Evolutionary conservation across 2,329 filamentous ascomycete genomes (phyloP).

Genomic region (Cordyceps sp.): DNA sequence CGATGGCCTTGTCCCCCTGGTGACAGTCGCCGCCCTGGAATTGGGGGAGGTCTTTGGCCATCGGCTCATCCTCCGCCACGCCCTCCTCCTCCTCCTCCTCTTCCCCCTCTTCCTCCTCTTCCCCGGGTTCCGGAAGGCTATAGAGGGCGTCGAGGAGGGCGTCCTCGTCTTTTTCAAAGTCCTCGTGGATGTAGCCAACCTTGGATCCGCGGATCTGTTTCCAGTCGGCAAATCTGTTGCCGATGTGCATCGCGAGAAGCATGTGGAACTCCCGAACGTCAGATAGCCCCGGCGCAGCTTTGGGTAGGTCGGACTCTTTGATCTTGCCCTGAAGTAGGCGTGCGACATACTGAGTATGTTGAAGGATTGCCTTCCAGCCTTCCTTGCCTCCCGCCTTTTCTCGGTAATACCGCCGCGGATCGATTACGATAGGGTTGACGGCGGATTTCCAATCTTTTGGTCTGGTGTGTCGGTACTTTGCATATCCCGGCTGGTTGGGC

Average conservation of each 20-base stretch:
- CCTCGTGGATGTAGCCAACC: not conserved
- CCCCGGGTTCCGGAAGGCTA: not conserved
- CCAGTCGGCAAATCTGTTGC: not conserved
- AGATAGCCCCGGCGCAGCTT: not conserved
- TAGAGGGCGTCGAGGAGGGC: not conserved
- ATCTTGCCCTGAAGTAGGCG: not conserved
- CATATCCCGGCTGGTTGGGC: not conserved
- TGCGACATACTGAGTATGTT: not conserved
- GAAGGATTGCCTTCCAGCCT: not conserved
- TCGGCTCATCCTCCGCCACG: too few relatives aligned
- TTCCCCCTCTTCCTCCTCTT: too few relatives aligned
- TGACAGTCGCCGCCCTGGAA: too few relatives aligned
- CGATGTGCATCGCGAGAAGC: not conserved
- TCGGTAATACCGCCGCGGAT: not conserved
- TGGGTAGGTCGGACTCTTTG: not conserved
- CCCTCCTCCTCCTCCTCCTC: too few relatives aligned
- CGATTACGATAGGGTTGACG: not conserved
- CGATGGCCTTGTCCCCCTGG: too few relatives aligned
- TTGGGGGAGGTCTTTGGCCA: too few relatives aligned
- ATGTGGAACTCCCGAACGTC: not conserved
- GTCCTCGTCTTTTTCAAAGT: not conserved
- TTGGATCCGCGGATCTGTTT: not conserved
- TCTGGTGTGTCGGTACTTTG: not conserved
- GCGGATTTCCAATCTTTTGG: not conserved
- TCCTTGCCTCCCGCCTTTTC: not conserved